Evolutionary conservation across 768 basidiomycete species (phyloP), one percentile per base, ranked within the genome.

Genomic region (Lactarius sanguifluus): DNA sequence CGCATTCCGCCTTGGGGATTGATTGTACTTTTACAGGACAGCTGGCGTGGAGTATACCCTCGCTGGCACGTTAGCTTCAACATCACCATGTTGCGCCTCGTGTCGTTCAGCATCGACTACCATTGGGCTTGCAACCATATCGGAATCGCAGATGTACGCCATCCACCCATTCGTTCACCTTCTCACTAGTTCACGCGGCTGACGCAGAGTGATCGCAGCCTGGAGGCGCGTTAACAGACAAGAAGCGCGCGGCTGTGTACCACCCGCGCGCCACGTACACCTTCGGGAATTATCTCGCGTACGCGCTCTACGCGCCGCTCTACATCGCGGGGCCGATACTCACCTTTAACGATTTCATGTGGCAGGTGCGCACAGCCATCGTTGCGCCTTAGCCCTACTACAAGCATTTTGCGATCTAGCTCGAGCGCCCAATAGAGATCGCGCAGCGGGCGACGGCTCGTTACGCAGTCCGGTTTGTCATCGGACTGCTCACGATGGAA

Each of bases 241-340:
- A 87, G 69, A 81, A 89, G 66, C 85, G 93, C 36, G 80, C 84
- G 25, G 72, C 78, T 3, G 77, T 80, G 1, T 72, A 85, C 3
- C 91, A 94, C 66, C 73, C 86, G 1, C 73, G 75, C 13, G 80
- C 82, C 13, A 76, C 81, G 59, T 97, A 95, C 74, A 83, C 85
- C 1, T 88, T 86, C 69, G 57, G 77, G 20, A 90, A 90, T 72
- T 96, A 93, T 75, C 61, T 97, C 12, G 82, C 91, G 28, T 98
- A 98, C 73, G 81, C 83, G n/a, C 77, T 98, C 9, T 99, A 98
- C 73, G 86, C 96, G 0, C 96, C 97, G 1, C 79, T 98, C 13
- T 99, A 98, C 74, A 91, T 98, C 59, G 96, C 92, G 2, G 96
- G 97, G 0, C 97, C 97, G 0, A 96, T 98, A 70, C 85, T 98